Base-by-base conservation (phyloP, 495 filamentous ascomycete species). In the Immersiella caudata region DNA sequence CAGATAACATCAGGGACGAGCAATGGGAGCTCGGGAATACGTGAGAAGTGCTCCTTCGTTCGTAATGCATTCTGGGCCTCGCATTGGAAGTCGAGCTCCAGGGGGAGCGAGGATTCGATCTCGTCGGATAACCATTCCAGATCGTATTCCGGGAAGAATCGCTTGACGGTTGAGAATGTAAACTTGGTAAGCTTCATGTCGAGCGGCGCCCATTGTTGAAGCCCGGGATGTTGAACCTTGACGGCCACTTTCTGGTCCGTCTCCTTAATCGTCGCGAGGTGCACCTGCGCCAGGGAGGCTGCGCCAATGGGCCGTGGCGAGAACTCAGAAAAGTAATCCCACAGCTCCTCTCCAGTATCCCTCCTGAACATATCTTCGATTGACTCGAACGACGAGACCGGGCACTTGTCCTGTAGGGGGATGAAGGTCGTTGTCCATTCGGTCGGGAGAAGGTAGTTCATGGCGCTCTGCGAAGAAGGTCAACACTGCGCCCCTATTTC, bases 391-490 rank as follows among this genome's bases (percentile, higher is more conserved):
- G 93, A 94, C 12, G 93, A 97, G 8, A 98, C 90, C 1, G 95
- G 95, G 74, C 95, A 99, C 75, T 90, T 88, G 80, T 99, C 96
- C 79, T 99, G 95, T 5, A 99, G 85, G 3, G 96, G 95, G 71
- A 98, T 90, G 76, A 99, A 98, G 2, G 94, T 97, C 26, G 89
- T 89, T 40, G 93, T 97, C 96, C 96, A 99, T 80, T 99, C 95
- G 21, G 83, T 75, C 1, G 96, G 95, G 6, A 99, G 87, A 12
- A 99, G 84, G 75, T 99, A 99, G 72, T 93, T 93, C 92, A 99
- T 93, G 68, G 93, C 95, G 74, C 91, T 95, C 84, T 86, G 62
- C 36, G 6, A 64, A 24, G 51, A n/a, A 51, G 6, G 36, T 60
- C 27, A 64, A 49, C 50, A 55, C 8, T 33, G 24, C 60, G 21